Evolutionary conservation across 2,329 filamentous ascomycete genomes (phyloP).

Genomic region (Chrysoporthe austroafricana): DNA sequence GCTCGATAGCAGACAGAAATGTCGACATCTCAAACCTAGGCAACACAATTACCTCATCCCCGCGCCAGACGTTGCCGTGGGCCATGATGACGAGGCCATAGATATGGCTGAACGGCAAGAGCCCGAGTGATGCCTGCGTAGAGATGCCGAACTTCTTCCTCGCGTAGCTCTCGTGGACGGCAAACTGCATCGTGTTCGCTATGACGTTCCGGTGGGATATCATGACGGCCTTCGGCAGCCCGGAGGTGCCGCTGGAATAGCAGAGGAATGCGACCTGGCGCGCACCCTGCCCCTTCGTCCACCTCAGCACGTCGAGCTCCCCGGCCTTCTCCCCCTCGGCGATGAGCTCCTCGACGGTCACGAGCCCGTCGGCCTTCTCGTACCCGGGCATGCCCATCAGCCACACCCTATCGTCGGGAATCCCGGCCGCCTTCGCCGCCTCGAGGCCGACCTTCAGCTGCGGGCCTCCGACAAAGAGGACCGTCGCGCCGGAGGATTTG

Average conservation of each 20-base stretch:
- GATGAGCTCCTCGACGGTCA: slow-evolving; percentile 69
- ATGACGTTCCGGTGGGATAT: slow-evolving; percentile 81
- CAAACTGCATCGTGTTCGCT: slow-evolving; percentile 70
- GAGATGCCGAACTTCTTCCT: slow-evolving; percentile 43
- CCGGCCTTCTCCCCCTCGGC: slow-evolving; percentile 60
- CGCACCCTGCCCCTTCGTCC: slow-evolving; percentile 67
- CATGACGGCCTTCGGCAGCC: slow-evolving; percentile 84
- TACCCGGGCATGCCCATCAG: slow-evolving; percentile 69
- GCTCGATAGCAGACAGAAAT: slow-evolving; percentile 66
- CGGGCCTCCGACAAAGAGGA: slow-evolving; percentile 72
- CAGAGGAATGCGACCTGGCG: slow-evolving; percentile 76
- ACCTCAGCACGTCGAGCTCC: slow-evolving; percentile 58
- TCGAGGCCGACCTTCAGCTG: slow-evolving; percentile 66
- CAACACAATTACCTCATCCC: slow-evolving; percentile 72
- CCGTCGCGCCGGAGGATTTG: slow-evolving; percentile 68
- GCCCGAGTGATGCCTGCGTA: slow-evolving; percentile 59
- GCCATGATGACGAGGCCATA: slow-evolving; percentile 75
- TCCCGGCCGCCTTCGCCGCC: slow-evolving; percentile 65
- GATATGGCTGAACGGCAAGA: slow-evolving; percentile 83
- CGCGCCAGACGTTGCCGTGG: slow-evolving; percentile 67
- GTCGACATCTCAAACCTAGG: slow-evolving; percentile 72
- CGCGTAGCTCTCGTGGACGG: slow-evolving; percentile 46
- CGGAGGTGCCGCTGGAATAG: slow-evolving; percentile 81
- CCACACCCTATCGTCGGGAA: slow-evolving; percentile 68
- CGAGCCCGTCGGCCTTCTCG: slow-evolving; percentile 55